Evolutionary conservation across 2,329 filamentous ascomycete genomes (phyloP).

Genomic region (Apiospora aurea): DNA sequence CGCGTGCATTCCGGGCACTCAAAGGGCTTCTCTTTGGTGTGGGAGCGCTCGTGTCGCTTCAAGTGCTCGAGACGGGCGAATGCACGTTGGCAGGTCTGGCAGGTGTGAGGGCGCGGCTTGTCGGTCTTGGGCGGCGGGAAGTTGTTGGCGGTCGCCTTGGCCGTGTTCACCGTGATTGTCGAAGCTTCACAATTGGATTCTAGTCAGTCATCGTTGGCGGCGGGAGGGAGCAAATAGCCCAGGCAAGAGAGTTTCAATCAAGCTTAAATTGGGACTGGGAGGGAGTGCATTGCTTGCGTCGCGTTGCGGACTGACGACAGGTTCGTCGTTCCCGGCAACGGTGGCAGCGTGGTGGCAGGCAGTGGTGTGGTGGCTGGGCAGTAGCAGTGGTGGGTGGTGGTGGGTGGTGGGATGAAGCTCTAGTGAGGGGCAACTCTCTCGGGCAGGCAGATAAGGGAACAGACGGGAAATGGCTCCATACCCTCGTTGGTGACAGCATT

Average conservation of each 20-base stretch:
- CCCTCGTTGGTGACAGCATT: constrained; percentile 26
- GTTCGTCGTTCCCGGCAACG: constrained; percentile 5
- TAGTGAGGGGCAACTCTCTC: constrained; percentile 13
- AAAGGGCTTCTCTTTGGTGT: constrained; percentile 88
- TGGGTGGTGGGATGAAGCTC: constrained; percentile 14
- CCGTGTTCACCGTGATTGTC: constrained; percentile 50
- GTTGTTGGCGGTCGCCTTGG: constrained; percentile 35
- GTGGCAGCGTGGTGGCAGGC: background rate
- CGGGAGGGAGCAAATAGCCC: constrained; percentile 1
- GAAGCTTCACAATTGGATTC: constrained; percentile 16
- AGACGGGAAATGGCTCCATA: constrained; percentile 19
- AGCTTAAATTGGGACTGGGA: background rate
- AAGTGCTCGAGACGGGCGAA: constrained; percentile 96
- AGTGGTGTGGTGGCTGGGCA: background rate
- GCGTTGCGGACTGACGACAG: constrained; percentile 10
- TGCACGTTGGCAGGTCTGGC: constrained; percentile 86
- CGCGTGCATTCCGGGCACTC: constrained; percentile 93
- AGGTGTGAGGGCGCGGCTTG: constrained; percentile 95
- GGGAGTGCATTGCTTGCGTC: background rate
- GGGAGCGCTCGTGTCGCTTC: constrained; percentile 88
- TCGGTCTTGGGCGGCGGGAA: constrained; percentile 93
- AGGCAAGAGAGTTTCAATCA: background rate
- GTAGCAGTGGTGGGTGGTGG: too few species aligned
- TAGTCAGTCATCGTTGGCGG: constrained; percentile 10
- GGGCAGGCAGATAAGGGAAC: constrained; percentile 18